phyloP scores from a whole-genome alignment of 169 alveolate species.

The Plasmodium ovale region DNA sequence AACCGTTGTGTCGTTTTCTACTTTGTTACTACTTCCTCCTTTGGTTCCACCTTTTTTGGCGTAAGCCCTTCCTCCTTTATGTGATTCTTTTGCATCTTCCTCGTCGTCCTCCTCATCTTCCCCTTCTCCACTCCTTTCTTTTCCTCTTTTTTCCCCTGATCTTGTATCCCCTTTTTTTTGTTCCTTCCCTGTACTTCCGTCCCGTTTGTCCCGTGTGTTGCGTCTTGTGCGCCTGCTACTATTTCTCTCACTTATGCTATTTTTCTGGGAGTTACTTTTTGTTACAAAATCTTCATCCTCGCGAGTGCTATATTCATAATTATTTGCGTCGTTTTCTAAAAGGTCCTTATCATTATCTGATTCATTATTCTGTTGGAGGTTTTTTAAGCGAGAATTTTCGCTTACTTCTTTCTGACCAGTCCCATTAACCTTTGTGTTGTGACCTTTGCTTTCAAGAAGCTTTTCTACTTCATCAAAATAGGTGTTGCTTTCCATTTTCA shows the following conservation, averaged over 20 bases:
- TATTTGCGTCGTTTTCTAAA: constrained; percentile 9
- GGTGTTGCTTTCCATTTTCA: constrained; percentile 23
- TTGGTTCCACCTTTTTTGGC: not conserved
- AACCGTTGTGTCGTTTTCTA: too few relatives aligned
- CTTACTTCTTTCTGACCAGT: constrained; percentile 1
- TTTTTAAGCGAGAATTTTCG: not conserved
- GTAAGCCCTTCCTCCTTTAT: not conserved
- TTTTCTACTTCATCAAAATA: constrained; percentile 74
- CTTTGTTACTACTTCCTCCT: not conserved
- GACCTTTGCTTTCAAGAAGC: constrained; percentile 21
- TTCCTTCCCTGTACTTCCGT: not conserved
- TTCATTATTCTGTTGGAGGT: not conserved
- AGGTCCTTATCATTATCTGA: not conserved
- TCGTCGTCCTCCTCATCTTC: not conserved
- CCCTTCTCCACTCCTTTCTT: not conserved
- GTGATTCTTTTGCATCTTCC: not conserved
- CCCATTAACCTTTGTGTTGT: constrained; percentile 9
- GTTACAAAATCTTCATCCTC: not conserved
- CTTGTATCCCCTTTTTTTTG: not conserved
- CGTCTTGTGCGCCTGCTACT: too few relatives aligned
- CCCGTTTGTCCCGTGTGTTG: not conserved
- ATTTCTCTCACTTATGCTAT: not conserved
- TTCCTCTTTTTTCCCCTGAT: not conserved
- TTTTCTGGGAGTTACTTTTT: not conserved
- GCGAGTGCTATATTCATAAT: constrained; percentile 8